Percentiles rank a stretch among this genome's conserved stretches.
These are phyloP conservation scores for Asclepias syriaca DNA, from an alignment of 257 asterid genomes.

Conservation along the genomic window DNA sequence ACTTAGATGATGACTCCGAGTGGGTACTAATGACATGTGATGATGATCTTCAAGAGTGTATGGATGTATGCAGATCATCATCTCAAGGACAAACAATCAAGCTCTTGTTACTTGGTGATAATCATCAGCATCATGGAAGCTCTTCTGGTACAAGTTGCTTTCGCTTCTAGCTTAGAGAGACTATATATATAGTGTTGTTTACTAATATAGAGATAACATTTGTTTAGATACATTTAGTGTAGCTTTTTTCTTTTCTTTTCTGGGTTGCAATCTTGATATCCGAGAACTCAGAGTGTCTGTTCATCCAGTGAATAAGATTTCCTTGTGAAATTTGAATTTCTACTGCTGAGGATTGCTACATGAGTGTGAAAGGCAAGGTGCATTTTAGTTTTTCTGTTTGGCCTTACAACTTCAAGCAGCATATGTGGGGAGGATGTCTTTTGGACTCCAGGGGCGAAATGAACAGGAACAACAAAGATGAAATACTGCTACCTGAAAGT, in stretches of 20 bases:
- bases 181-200: background rate
- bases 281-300: background rate
- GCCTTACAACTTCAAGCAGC: background rate
- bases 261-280: background rate
- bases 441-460: too few species aligned
- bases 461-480: background rate
- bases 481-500: background rate
- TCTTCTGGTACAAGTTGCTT: constrained; percentile 34
- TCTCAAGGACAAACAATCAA: constrained; percentile 49
- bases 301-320: background rate
- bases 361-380: background rate
- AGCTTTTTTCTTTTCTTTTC: background rate
- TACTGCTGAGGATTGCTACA: background rate
- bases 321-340: background rate
- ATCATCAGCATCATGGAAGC: constrained; percentile 41
- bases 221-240: background rate
- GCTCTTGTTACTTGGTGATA: constrained; percentile 40
- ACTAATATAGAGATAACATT: background rate
- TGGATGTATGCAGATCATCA: constrained; percentile 49
- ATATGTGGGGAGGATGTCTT: too few species aligned
- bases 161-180: constrained; percentile 10
- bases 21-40: constrained; percentile 87
- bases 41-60: constrained; percentile 83
- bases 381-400: background rate
- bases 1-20: constrained; percentile 85